Conservation (phyloP, 2,329 filamentous ascomycete species). For the Aspergillus vadensis region DNA sequence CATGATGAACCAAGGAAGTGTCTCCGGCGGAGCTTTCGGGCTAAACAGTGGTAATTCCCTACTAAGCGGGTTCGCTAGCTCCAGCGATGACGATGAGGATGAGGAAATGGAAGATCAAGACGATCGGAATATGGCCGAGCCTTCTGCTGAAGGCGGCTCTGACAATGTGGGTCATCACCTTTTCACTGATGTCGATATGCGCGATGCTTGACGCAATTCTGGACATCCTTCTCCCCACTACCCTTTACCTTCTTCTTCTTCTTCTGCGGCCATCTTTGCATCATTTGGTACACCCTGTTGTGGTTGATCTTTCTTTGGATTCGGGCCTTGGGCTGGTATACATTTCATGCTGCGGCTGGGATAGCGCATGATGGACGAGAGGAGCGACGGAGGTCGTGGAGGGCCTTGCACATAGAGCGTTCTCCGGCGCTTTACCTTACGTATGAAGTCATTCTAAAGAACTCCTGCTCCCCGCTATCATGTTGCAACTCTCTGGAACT, state of each 20-base stretch:
- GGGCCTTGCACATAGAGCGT: constrained; percentile 22
- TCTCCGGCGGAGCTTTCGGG: constrained; percentile 71
- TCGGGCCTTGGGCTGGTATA: constrained; percentile 8
- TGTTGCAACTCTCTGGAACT: constrained; percentile 21
- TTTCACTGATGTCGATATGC: constrained; percentile 64
- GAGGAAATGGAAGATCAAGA: constrained; percentile 77
- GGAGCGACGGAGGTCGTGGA: constrained; percentile 20
- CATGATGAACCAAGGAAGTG: constrained; percentile 64
- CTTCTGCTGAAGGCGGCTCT: constrained; percentile 52
- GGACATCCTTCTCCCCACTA: constrained; percentile 6
- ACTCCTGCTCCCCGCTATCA: constrained; percentile 21
- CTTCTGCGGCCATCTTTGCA: constrained; percentile 11
- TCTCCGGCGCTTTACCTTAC: constrained; percentile 25
- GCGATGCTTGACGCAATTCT: constrained; percentile 50
- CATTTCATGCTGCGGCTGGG: constrained; percentile 15
- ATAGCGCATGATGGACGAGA: constrained; percentile 21
- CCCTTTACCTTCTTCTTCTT: constrained; percentile 11
- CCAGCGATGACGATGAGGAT: constrained; percentile 93
- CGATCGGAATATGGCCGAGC: constrained; percentile 51
- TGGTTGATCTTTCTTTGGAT: neutral
- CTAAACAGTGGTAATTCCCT: constrained; percentile 70
- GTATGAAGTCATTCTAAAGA: constrained; percentile 25
- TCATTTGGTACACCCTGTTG: constrained; percentile 7
- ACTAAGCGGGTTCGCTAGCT: constrained; percentile 89
- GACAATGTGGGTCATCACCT: constrained; percentile 68